These are phyloP conservation scores for Ormosia semicastrata DNA, from an alignment of 306 rosid genomes.

Conservation along the genomic window DNA sequence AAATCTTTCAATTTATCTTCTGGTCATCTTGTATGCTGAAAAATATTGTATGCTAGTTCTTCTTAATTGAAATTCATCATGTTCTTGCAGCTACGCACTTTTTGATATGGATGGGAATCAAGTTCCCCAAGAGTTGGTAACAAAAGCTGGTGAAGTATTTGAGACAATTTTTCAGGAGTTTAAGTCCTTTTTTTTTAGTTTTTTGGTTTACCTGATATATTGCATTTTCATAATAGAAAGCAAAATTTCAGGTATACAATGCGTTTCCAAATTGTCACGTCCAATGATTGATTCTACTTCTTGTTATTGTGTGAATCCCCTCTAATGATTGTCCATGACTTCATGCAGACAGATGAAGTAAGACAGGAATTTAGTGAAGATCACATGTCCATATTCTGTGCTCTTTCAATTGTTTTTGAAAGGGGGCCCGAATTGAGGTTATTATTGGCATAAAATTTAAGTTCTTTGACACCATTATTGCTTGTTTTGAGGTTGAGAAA, in stretches of 20 bases:
- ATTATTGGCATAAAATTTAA: neutral
- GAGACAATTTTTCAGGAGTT: slow-evolving; percentile 64
- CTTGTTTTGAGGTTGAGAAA: slow-evolving; percentile 1
- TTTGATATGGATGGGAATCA: slow-evolving; percentile 77
- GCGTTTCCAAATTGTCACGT: neutral
- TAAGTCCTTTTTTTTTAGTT: neutral
- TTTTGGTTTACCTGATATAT: slow-evolving; percentile 2
- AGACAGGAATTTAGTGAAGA: slow-evolving; percentile 65
- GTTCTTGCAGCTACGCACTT: slow-evolving; percentile 59
- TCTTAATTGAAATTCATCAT: neutral
- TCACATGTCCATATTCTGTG: slow-evolving; percentile 66
- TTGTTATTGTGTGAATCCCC: slow-evolving; percentile 18
- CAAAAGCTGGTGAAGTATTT: slow-evolving; percentile 23
- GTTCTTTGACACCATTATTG: neutral
- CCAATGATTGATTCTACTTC: slow-evolving; percentile 6
- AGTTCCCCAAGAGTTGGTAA: slow-evolving; percentile 67
- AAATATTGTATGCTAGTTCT: too few species aligned
- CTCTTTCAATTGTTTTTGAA: slow-evolving; percentile 78
- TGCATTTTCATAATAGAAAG: neutral
- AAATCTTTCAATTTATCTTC: neutral
- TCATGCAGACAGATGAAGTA: slow-evolving; percentile 65
- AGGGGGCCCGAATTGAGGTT: slow-evolving; percentile 86
- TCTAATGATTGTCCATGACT: slow-evolving; percentile 25
- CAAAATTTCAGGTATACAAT: neutral
- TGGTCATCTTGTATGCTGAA: neutral